Evolutionary conservation across 140 eudicot species (phyloP), one percentile per base, ranked within the genome.

Genomic region (Ambrosia hybrid): DNA sequence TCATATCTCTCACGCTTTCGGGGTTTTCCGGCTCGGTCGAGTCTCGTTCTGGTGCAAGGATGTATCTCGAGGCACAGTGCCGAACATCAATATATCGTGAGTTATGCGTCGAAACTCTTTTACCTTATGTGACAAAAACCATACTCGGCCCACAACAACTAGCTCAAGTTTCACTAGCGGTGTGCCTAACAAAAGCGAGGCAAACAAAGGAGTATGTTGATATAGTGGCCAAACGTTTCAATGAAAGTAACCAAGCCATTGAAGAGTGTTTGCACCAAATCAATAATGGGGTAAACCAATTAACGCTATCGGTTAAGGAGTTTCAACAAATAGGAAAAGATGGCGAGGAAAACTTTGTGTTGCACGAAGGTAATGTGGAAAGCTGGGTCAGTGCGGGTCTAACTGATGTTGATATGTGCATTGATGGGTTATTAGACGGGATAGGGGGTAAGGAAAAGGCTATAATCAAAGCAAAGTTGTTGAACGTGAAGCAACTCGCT

Each of bases 301-400:
- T 91, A 11, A 84, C 83, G 1, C 74, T 79, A 11, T 82, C 94
- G 5, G 77, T 91, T 48, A 75, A 43, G 37, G 97, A 91, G 80
- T 63, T 85, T 2, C 71, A 70, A 53, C 68, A 34, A 6, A 77
- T 83, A 61, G 74, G 78, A 4, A 43, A 60, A 3, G 79, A 79
- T 4, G 84, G 72, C 2, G 76, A 65, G 38, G 81, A 71, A 13
- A 51, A 79, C 15, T 91, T 91, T 4, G 59, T 78, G 7, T 78
- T 87, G 82, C 89, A 86, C 21, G 84, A 81, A 53, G 88, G 87
- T 65, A 91, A 91, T 30, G 85, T 91, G 49, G 70, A 78, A 9
- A 84, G 85, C 7, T 91, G 97, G 97, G 74, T 86, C 15, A 84
- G 97, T 68, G 82, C 94, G 4, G 96, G 93, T n/a, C 65, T 86